These are phyloP conservation scores for Botrytis byssoidea DNA, from an alignment of 2,329 filamentous ascomycete species.

Conservation along the genomic window DNA sequence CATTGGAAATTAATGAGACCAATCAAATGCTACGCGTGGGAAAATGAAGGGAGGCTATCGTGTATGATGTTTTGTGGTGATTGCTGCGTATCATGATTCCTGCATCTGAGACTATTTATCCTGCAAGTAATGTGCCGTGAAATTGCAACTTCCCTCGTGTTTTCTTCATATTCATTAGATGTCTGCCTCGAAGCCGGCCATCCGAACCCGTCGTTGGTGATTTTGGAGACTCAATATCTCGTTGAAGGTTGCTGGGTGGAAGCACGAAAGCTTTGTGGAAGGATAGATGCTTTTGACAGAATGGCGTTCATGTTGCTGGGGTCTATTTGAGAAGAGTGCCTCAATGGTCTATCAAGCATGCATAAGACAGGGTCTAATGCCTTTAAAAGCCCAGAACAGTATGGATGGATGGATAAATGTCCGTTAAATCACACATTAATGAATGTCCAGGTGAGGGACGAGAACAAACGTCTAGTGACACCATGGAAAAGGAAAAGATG, in stretches of 20 bases:
- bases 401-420: slow-evolving; percentile 7
- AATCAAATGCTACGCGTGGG: neutral
- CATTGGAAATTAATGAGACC: neutral
- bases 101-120: slow-evolving; percentile 14
- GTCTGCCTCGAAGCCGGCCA: neutral
- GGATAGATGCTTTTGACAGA: slow-evolving; percentile 16
- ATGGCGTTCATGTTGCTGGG: slow-evolving; percentile 16
- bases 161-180: slow-evolving; percentile 1
- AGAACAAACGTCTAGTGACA: neutral
- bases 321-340: neutral
- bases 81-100: slow-evolving; percentile 15
- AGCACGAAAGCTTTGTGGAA: slow-evolving; percentile 9
- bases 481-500: neutral
- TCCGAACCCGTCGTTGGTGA: slow-evolving; percentile 8
- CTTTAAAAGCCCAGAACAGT: neutral
- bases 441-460: neutral
- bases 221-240: slow-evolving; percentile 9
- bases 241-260: neutral
- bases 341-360: neutral
- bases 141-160: slow-evolving; percentile 6
- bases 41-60: neutral
- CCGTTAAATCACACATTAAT: neutral
- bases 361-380: slow-evolving; percentile 6
- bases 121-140: slow-evolving; percentile 14
- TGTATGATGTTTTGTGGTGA: neutral